Base-by-base conservation (phyloP, 2,329 filamentous ascomycete genomes). In the Colletotrichum navitas region DNA sequence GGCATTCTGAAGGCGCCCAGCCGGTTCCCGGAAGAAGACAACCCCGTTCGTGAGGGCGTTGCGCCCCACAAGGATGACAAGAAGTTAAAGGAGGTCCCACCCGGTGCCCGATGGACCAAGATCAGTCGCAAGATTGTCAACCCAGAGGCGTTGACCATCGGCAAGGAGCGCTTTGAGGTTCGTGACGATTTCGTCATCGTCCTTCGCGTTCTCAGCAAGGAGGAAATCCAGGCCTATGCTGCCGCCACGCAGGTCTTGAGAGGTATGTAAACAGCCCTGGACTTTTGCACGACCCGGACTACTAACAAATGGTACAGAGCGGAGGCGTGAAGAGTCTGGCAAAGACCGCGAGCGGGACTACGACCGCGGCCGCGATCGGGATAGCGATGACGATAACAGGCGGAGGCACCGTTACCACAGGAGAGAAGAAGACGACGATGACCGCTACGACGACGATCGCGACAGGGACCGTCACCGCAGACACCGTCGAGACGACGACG, bases 101-200 rank as follows among this genome's bases (percentile, higher is more conserved):
- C 91, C 0, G 93, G 92, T 68, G 95, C 95, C 43, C 89, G 94
- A 66, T 98, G 95, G 95, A 98, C 95, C 58, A 97, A 96, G 83
- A 95, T 98, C 78, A 93, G 92, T 79, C 90, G 95, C 68, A 91
- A 92, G 75, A 88, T 97, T 66, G 95, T 98, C 76, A 98, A 97
- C 76, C 94, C 95, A 0, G 93, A 95, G 76, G 94, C 95, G 0
- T 83, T 98, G 58, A 92, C 93, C 69, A 88, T 93, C 73, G 93
- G 93, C n/a, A 93, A 96, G 76, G 95, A 98, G 83, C 88, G 95
- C 39, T 98, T 93, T 75, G 95, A 98, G 81, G 93, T 97, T 76
- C 89, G 94, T n/a, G 89, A 94, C 71, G 94, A 97, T 78, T 97
- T 94, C 80, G 94, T 98, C 71, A 97, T 98, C 80, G 94, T 98